Conservation (phyloP, 768 basidiomycete genomes). For the Termitomyces sp. region DNA sequence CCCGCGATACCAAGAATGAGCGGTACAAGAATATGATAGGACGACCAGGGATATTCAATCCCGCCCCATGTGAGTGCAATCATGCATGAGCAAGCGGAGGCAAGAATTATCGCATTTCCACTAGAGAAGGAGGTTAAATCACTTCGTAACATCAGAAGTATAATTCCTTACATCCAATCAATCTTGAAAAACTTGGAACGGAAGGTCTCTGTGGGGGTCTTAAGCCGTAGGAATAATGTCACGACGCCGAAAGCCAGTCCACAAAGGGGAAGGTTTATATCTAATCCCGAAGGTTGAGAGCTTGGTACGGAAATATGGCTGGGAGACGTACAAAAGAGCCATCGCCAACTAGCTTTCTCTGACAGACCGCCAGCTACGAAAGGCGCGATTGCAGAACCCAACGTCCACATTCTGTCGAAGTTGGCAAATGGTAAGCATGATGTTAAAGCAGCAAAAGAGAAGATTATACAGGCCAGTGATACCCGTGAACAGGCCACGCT, state of each 20-base stretch:
- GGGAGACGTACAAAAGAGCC: slow-evolving; percentile 31
- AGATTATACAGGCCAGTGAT: slow-evolving; percentile 3
- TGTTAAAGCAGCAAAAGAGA: neutral
- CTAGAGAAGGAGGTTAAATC: neutral
- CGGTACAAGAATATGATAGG: neutral
- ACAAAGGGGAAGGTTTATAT: slow-evolving; percentile 37
- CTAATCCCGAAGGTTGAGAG: too few relatives aligned
- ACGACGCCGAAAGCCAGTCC: slow-evolving; percentile 2
- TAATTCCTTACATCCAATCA: slow-evolving; percentile 35
- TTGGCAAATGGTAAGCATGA: slow-evolving; percentile 8
- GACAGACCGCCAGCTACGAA: slow-evolving; percentile 30
- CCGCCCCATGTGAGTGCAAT: neutral
- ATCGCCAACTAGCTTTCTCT: slow-evolving; percentile 30
- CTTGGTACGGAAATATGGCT: neutral
- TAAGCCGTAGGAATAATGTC: too few relatives aligned
- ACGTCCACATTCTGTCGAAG: slow-evolving; percentile 33
- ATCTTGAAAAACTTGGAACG: slow-evolving; percentile 29
- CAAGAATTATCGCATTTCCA: neutral
- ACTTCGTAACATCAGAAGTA: too few relatives aligned
- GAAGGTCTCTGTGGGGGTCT: too few relatives aligned
- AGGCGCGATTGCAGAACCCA: slow-evolving; percentile 31
- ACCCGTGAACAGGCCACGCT: slow-evolving; percentile 48
- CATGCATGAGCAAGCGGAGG: neutral
- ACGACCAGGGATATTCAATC: neutral
- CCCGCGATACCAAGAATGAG: neutral